Evolutionary conservation across 148 eudicot species (phyloP).

Genomic region (Pouteria glomerata): DNA sequence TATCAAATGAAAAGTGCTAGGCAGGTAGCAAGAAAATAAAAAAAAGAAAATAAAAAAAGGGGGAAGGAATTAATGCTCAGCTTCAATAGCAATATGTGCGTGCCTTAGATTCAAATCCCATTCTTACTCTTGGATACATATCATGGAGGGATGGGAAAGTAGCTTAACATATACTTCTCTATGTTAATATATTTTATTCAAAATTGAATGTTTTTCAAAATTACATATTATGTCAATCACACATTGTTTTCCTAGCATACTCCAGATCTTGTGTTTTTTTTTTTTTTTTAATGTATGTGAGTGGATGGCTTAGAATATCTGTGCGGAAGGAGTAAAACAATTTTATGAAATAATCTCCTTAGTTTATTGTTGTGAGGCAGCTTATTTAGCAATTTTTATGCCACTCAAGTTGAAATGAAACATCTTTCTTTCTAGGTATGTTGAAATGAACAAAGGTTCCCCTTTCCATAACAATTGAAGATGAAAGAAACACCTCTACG

Average conservation of each 20-base stretch:
- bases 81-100: neutral
- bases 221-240: neutral
- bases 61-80: neutral
- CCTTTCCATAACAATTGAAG: neutral
- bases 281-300: too few species aligned
- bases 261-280: neutral
- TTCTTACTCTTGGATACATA: neutral
- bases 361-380: neutral
- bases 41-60: too few species aligned
- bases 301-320: neutral
- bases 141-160: neutral
- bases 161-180: neutral
- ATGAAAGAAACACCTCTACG: constrained; percentile 37
- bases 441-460: neutral
- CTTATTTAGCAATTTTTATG: neutral
- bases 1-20: neutral
- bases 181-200: neutral
- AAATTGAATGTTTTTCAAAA: neutral
- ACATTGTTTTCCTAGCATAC: neutral
- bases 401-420: too few species aligned
- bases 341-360: neutral
- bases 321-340: neutral
- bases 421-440: neutral
- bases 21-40: neutral
- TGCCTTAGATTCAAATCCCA: neutral